Base-by-base conservation (phyloP, 2,329 filamentous ascomycete genomes). In the Paracorniculantispora psalliotae region DNA sequence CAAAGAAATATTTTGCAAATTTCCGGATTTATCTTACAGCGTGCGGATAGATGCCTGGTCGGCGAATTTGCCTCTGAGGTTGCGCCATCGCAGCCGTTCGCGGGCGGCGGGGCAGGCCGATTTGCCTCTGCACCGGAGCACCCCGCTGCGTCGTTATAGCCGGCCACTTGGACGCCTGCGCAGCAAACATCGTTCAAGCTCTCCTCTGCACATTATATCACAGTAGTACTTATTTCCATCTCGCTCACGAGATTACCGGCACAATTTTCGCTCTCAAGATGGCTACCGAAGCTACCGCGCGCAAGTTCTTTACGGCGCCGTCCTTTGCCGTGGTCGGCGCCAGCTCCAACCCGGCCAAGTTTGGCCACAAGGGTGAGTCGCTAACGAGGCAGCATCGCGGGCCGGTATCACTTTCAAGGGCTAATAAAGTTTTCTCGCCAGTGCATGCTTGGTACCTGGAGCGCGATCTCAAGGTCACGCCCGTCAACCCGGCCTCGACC, bases 311-410 rank as follows among this genome's bases (percentile, higher is more conserved):
- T 77, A 81, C 84, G 3, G 88, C 88, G 8, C 84, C 88, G 26
- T 80, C 82, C 64, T 96, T 93, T 72, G 92, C 93, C 60, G 93
- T 97, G 28, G 91, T 92, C 21, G 93, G 93, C 67, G 93, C 93
- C 39, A 93, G 89, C 71, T 90, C 89, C 55, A 91, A 96, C 74
- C 80, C 89, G 43, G 78, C 80, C 70, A 97, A 96, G 73, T 97
- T 89, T 69, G 93, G 94, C 25, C 89, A 96, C 74, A 92, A 91
- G 78, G 86, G 92, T 92, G 73, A 60, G 77, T 68, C 37, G 21
- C 48, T 21, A 44, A 7, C 26, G 12, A 17, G 17, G 49, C 33
- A 28, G 43, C 35, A 41, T 15, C 9, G 2, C 50, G 23, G 23
- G 19, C 23, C 15, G 35, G 37, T 23, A 41, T 21, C 8, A n/a